phyloP scores from a whole-genome alignment of 257 asterid species.

The Solanum raphanifolium region DNA sequence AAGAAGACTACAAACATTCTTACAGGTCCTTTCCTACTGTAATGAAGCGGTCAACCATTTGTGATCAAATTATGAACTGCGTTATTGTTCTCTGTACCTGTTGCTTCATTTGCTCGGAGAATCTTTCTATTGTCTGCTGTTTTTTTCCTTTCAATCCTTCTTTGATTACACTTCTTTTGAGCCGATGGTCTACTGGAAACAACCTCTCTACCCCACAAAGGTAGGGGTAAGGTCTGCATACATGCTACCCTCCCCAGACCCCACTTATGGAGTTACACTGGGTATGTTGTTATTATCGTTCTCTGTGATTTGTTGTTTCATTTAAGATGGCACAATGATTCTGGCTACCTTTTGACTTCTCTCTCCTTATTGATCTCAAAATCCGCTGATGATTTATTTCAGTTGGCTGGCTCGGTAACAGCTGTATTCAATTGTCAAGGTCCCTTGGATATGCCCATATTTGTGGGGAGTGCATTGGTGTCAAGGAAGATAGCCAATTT shows the following conservation, averaged over 20 bases:
- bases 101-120: background rate
- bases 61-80: background rate
- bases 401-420: constrained; percentile 98
- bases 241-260: background rate
- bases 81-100: background rate
- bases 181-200: background rate
- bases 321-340: background rate
- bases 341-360: background rate
- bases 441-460: constrained; percentile 92
- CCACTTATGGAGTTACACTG: background rate
- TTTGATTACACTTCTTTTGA: background rate
- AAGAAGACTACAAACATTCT: background rate
- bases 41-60: background rate
- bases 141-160: background rate
- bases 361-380: background rate
- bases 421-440: constrained; percentile 99
- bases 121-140: background rate
- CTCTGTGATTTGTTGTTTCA: background rate
- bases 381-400: constrained; percentile 20
- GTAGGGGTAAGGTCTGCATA: background rate
- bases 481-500: constrained; percentile 72
- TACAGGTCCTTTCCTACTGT: background rate
- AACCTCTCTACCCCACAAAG: background rate
- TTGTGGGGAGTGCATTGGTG: constrained; percentile 95
- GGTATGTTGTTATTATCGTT: background rate